phyloP scores from a whole-genome alignment of 2,329 filamentous ascomycete species.

The Paracoccidioides lutzii region DNA sequence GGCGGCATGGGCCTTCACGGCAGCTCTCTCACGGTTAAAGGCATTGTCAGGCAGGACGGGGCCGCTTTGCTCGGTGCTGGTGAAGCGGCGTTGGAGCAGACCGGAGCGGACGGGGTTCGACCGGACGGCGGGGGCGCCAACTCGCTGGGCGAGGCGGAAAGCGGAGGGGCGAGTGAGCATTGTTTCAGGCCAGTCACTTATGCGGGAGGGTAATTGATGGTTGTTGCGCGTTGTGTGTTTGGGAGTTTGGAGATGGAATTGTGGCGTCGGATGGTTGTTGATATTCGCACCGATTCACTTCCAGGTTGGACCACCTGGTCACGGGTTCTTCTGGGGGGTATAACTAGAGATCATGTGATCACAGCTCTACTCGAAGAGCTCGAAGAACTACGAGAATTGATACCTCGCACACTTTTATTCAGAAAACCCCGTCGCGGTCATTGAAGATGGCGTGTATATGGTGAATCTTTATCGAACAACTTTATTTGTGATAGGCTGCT shows the following conservation, averaged over 20 bases:
- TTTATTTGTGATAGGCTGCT: neutral
- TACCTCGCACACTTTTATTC: too few species aligned
- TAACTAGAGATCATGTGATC: too few species aligned
- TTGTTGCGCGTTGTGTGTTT: neutral
- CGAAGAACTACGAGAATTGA: too few species aligned
- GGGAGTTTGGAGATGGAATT: neutral
- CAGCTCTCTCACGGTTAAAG: slow-evolving; percentile 84
- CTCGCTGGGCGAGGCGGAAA: slow-evolving; percentile 50
- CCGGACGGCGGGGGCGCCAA: slow-evolving; percentile 45
- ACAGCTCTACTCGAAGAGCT: too few species aligned
- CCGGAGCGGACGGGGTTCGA: slow-evolving; percentile 41
- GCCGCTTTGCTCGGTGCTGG: slow-evolving; percentile 48
- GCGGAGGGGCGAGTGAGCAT: slow-evolving; percentile 56
- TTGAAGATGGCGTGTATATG: too few species aligned
- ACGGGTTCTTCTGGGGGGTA: too few species aligned
- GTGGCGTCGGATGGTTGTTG: neutral
- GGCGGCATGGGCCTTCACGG: slow-evolving; percentile 80
- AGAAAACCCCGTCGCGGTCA: too few species aligned
- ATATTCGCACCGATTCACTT: neutral
- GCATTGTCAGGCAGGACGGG: slow-evolving; percentile 62
- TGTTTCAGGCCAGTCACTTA: neutral
- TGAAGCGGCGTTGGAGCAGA: slow-evolving; percentile 59
- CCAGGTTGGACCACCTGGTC: neutral
- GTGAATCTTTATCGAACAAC: too few species aligned
- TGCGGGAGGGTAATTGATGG: neutral